Conservation (phyloP, 441 rosid species). For the Biscutella laevigata region DNA sequence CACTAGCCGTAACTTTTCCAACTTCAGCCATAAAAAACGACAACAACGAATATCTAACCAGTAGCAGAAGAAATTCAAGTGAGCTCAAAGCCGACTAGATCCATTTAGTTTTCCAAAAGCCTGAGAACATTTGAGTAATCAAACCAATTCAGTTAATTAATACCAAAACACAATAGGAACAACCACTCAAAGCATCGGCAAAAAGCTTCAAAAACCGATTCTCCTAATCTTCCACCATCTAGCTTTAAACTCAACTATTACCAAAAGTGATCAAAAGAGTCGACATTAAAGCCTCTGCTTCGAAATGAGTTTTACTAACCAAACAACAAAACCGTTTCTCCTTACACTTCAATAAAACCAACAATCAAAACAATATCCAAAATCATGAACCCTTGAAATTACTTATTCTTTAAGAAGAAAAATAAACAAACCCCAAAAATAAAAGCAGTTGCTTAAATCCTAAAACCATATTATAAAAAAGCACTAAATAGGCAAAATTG, state of each 20-base stretch:
- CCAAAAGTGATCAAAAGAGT: neutral
- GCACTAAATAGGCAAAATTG: slow-evolving; percentile 3
- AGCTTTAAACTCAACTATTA: neutral
- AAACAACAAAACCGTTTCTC: neutral
- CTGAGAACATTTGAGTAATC: slow-evolving; percentile 15
- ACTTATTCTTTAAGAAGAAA: neutral
- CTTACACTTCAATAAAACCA: no score
- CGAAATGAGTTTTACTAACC: neutral
- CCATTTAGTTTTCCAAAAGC: slow-evolving; percentile 22
- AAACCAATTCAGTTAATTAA: neutral
- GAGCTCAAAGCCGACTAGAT: slow-evolving; percentile 11
- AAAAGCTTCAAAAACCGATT: neutral
- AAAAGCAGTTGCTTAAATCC: neutral
- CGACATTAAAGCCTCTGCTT: neutral
- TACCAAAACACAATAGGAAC: neutral
- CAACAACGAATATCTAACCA: slow-evolving; percentile 12
- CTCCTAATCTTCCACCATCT: neutral
- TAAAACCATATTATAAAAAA: neutral
- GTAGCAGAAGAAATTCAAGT: slow-evolving; percentile 20
- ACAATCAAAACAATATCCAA: no score
- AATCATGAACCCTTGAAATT: neutral
- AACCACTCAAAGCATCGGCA: neutral
- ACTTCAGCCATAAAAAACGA: slow-evolving; percentile 18
- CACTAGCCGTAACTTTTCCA: slow-evolving; percentile 8
- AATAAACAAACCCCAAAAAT: neutral